phyloP scores from a whole-genome alignment of 345 rosid species.

The Murraya paniculata region DNA sequence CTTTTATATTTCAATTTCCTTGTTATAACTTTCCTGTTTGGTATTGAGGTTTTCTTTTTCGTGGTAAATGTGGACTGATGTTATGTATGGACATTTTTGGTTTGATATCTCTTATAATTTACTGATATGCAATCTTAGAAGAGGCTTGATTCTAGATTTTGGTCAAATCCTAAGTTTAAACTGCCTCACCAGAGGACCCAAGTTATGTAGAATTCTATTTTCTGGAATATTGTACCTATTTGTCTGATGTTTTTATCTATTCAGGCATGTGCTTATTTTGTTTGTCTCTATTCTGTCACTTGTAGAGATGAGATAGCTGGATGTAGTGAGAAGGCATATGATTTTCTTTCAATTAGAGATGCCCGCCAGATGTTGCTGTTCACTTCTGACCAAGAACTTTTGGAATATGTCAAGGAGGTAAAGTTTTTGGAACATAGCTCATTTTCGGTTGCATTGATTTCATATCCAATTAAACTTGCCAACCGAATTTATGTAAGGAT shows the following conservation, averaged over 20 bases:
- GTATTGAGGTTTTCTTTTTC: background rate
- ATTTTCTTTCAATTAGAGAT: slow-evolving; percentile 67
- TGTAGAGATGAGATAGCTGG: slow-evolving; percentile 96
- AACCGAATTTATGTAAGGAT: background rate
- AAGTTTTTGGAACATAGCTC: background rate
- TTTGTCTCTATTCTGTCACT: background rate
- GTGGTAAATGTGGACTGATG: background rate
- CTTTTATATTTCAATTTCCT: background rate
- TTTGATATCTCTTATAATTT: background rate
- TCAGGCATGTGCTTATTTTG: background rate
- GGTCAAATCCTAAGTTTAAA: background rate
- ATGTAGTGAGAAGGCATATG: slow-evolving; percentile 98
- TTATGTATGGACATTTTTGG: background rate
- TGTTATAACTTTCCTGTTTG: background rate
- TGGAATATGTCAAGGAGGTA: slow-evolving; percentile 78
- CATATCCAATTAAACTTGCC: background rate
- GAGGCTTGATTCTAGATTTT: background rate
- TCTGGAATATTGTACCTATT: background rate
- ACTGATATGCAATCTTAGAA: slow-evolving; percentile 2
- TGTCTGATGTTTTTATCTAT: background rate
- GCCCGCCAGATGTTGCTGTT: slow-evolving; percentile 75
- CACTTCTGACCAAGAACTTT: slow-evolving; percentile 74
- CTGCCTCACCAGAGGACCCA: background rate
- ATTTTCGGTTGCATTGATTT: background rate
- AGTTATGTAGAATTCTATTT: background rate